phyloP scores from a whole-genome alignment of 2,329 filamentous ascomycete species.

The Aspergillus niger region DNA sequence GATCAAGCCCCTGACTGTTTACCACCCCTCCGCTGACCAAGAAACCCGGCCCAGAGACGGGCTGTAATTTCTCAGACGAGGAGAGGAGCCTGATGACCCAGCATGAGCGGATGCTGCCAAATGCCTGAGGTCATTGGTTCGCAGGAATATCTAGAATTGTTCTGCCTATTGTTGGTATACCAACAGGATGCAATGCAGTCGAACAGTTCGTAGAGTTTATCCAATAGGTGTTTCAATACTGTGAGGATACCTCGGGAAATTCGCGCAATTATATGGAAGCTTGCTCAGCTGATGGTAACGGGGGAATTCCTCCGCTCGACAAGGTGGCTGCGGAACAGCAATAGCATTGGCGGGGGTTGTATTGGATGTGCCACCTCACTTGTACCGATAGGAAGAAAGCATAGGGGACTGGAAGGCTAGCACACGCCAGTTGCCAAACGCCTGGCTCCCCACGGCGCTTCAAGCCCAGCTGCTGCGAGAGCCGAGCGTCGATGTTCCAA shows the following conservation, averaged over 20 bases:
- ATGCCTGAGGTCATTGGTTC: conserved; percentile 17
- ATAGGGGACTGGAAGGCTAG: conserved; percentile 60
- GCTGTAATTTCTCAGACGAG: conserved; percentile 35
- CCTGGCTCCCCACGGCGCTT: conserved; percentile 14
- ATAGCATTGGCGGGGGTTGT: conserved; percentile 45
- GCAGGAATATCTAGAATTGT: conserved; percentile 30
- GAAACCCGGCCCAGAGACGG: conserved; percentile 12
- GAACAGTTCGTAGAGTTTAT: conserved; percentile 39
- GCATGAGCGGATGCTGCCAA: conserved; percentile 34
- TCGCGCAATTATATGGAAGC: conserved; percentile 29
- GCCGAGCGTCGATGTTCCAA: conserved; percentile 20
- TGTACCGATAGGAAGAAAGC: conserved; percentile 58
- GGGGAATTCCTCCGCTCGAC: conserved; percentile 31
- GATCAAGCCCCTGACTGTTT: conserved; percentile 7
- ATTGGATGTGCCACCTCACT: conserved; percentile 27
- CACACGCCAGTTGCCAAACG: conserved; percentile 43
- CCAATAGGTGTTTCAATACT: conserved; percentile 37
- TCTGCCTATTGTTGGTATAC: conserved; percentile 30
- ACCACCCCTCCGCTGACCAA: conserved; percentile 4
- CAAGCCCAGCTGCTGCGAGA: conserved; percentile 11
- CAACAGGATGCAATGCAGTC: conserved; percentile 35
- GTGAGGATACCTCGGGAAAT: conserved; percentile 31
- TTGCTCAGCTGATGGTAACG: conserved; percentile 23
- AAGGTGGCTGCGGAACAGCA: conserved; percentile 43
- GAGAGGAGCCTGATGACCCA: conserved; percentile 40